Evolutionary conservation across 2,329 filamentous ascomycete species (phyloP), one percentile per base, ranked within the genome.

Genomic region (Botryotinia calthae): DNA sequence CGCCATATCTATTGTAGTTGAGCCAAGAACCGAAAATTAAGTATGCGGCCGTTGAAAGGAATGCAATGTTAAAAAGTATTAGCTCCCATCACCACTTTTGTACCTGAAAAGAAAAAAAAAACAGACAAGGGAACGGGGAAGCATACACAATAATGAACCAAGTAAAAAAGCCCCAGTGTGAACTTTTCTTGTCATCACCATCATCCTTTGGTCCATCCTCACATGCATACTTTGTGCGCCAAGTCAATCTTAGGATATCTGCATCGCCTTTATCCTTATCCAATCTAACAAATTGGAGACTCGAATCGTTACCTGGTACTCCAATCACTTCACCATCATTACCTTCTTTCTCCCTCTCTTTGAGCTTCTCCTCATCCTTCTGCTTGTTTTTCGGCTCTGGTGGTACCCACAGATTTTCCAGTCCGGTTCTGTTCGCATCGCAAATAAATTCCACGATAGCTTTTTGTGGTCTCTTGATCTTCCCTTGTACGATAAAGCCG

Each of bases 1-100:
- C 95, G 65, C 95, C 95, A 82, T 97, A 97, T 75, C 95, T 93
- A 85, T 94, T 98, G 87, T 98, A 98, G 86, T 98, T 98, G 82
- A 98, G 90, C 96, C 96, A 99, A 31, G 95, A 97, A 76, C 95
- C 95, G 80, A 98, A 98, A 82, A 98, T 97, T 76, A 99, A 90
- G 84, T 98, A 99, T 37, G 95, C 85, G 2, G 96, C 94, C 58
- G 90, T 91, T 63, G 89, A 89, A 75, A 98, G 87, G 87, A 99
- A 99, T 74, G 91, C 84, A 77, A 95, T 97, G 76, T n/a, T 34
- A 48, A 48, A 48, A 31, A 71, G 8, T 62, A 37, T 76, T 65
- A 79, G 73, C 63, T 14, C 9, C 16, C 1, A 20, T 56, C 51
- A 40, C 34, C 34, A 8, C 59, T 12, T 54, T 40, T 14, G 25